Conservation (phyloP, 805 yeast genomes). For the Tetrapisispora nanseiensis region DNA sequence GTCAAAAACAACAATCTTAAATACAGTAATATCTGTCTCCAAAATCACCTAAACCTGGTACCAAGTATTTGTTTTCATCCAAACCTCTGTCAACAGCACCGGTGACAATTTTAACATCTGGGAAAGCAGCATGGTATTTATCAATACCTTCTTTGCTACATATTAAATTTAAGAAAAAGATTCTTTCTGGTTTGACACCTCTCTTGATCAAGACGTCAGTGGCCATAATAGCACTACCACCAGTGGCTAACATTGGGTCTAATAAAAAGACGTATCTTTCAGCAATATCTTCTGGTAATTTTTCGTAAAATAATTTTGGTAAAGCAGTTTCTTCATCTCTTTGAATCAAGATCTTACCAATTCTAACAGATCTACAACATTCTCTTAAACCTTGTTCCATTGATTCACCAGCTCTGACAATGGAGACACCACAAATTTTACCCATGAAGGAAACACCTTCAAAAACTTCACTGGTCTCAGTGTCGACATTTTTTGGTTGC, state of each 20-base stretch:
- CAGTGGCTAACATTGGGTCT: constrained; percentile 98
- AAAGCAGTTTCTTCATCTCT: constrained; percentile 95
- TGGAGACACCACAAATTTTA: constrained; percentile 95
- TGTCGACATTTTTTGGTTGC: constrained; percentile 51
- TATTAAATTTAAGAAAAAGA: constrained; percentile 80
- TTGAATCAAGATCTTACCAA: constrained; percentile 94
- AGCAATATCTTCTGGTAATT: constrained; percentile 84
- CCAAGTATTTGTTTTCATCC: constrained; percentile 75
- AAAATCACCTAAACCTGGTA: constrained; percentile 95
- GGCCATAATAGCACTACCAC: constrained; percentile 97
- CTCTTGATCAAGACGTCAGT: constrained; percentile 77
- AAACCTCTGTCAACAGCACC: constrained; percentile 87
- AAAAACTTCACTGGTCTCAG: constrained; percentile 66
- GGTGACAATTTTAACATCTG: constrained; percentile 79
- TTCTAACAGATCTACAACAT: constrained; percentile 91
- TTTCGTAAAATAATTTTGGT: constrained; percentile 87
- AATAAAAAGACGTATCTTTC: constrained; percentile 81
- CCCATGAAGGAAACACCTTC: constrained; percentile 79
- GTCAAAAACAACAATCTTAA: neutral
- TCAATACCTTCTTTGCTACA: constrained; percentile 92
- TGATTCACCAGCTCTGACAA: constrained; percentile 96
- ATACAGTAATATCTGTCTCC: constrained; percentile 96
- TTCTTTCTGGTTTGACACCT: constrained; percentile 83
- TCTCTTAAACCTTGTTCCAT: constrained; percentile 98
- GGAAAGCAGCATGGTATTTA: constrained; percentile 68